phyloP scores from a whole-genome alignment of 306 rosid genomes.

The Corylus avellana region DNA sequence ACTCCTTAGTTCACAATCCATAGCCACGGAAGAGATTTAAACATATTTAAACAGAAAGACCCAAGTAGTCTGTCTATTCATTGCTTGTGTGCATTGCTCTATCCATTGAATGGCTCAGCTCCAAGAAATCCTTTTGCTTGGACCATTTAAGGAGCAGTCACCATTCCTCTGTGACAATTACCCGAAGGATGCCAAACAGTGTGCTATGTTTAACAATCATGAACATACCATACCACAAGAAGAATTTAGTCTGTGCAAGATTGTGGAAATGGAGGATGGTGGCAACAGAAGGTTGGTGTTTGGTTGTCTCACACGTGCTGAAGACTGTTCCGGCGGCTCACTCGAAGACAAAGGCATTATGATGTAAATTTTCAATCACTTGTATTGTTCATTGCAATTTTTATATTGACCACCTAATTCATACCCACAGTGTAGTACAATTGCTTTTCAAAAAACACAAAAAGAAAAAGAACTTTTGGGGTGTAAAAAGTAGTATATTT shows the following conservation, averaged over 20 bases:
- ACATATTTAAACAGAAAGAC: neutral
- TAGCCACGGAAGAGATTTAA: conserved; percentile 52
- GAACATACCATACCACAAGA: conserved; percentile 7
- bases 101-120: conserved; percentile 24
- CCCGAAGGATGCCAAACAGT: neutral
- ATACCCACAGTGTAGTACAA: too few species aligned
- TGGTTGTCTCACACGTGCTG: conserved; percentile 6
- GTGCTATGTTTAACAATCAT: neutral
- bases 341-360: neutral
- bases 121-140: conserved; percentile 15
- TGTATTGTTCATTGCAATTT: neutral
- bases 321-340: neutral
- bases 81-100: conserved; percentile 5
- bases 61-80: neutral
- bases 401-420: neutral
- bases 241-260: neutral
- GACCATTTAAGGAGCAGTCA: conserved; percentile 3
- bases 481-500: too few species aligned
- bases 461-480: too few species aligned
- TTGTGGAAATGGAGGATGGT: neutral
- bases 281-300: neutral
- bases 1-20: conserved; percentile 71
- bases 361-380: neutral
- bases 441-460: too few species aligned
- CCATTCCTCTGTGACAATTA: neutral